Evolutionary conservation across 2,329 filamentous ascomycete genomes (phyloP).

Genomic region (Fusarium mexicanum): DNA sequence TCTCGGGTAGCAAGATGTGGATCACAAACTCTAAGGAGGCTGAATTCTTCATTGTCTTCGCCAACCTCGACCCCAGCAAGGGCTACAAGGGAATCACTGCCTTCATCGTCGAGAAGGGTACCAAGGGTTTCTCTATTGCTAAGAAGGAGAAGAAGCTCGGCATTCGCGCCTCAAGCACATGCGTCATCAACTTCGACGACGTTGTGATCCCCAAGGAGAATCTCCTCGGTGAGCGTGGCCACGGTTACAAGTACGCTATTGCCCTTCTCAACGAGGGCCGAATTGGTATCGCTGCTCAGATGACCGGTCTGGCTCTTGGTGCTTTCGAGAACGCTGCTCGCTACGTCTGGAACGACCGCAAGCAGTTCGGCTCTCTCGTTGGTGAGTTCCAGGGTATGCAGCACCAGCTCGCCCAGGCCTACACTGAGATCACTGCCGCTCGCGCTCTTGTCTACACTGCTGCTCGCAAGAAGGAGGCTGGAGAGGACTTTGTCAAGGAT

Average conservation of each 20-base stretch:
- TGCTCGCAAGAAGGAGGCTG: constrained; percentile 96
- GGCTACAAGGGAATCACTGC: constrained; percentile 98
- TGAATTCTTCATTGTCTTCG: constrained; percentile 96
- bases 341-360: constrained; percentile 98
- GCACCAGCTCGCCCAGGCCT: constrained; percentile 96
- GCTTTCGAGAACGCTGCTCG: constrained; percentile 92
- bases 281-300: constrained; percentile 97
- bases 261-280: constrained; percentile 92
- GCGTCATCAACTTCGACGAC: constrained; percentile 97
- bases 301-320: constrained; percentile 95
- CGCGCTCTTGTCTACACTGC: constrained; percentile 95
- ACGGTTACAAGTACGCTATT: constrained; percentile 99
- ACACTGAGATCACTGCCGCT: constrained; percentile 91
- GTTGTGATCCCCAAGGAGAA: constrained; percentile 90
- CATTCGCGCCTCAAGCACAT: constrained; percentile 94
- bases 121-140: constrained; percentile 89
- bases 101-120: constrained; percentile 92
- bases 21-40: constrained; percentile 98
- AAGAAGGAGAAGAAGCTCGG: constrained; percentile 99
- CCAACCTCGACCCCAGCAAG: constrained; percentile 90
- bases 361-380: constrained; percentile 92
- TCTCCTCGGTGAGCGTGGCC: constrained; percentile 85
- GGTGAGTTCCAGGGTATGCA: constrained; percentile 99
- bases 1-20: constrained; percentile 98
- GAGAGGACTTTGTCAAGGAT: constrained; percentile 92